phyloP scores from a whole-genome alignment of 169 alveolate species.

The Plasmodium chabaudi region DNA sequence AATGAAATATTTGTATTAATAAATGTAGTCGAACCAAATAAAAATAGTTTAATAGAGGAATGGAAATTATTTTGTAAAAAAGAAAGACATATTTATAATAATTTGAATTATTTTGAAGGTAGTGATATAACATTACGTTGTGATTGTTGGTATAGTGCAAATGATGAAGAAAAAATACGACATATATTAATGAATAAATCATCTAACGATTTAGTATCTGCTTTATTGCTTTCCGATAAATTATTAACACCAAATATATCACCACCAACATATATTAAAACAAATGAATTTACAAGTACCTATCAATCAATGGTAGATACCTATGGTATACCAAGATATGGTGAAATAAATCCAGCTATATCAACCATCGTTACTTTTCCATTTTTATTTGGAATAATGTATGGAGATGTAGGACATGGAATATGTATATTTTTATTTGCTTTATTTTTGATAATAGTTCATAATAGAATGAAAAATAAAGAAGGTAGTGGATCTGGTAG shows the following conservation, averaged over 20 bases:
- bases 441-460: slow-evolving; percentile 82
- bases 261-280: slow-evolving; percentile 97
- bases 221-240: slow-evolving; percentile 87
- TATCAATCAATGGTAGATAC: slow-evolving; percentile 97
- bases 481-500: no score
- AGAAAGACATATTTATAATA: slow-evolving; percentile 94
- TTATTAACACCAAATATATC: slow-evolving; percentile 81
- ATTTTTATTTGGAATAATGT: slow-evolving; percentile 99
- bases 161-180: slow-evolving; percentile 91
- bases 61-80: slow-evolving; percentile 94
- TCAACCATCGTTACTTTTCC: slow-evolving; percentile 99
- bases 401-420: slow-evolving; percentile 99
- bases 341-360: slow-evolving; percentile 98
- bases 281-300: slow-evolving; percentile 93
- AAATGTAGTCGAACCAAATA: slow-evolving; percentile 88
- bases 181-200: slow-evolving; percentile 86
- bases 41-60: slow-evolving; percentile 94
- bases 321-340: slow-evolving; percentile 99
- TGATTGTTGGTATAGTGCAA: slow-evolving; percentile 97
- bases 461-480: slow-evolving; percentile 81
- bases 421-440: slow-evolving; percentile 90
- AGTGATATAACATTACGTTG: slow-evolving; percentile 94
- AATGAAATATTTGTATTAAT: slow-evolving; percentile 90
- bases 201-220: slow-evolving; percentile 86
- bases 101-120: slow-evolving; percentile 93